phyloP scores from a whole-genome alignment of 106 monocot genomes.

The Agapanthus africanus region DNA sequence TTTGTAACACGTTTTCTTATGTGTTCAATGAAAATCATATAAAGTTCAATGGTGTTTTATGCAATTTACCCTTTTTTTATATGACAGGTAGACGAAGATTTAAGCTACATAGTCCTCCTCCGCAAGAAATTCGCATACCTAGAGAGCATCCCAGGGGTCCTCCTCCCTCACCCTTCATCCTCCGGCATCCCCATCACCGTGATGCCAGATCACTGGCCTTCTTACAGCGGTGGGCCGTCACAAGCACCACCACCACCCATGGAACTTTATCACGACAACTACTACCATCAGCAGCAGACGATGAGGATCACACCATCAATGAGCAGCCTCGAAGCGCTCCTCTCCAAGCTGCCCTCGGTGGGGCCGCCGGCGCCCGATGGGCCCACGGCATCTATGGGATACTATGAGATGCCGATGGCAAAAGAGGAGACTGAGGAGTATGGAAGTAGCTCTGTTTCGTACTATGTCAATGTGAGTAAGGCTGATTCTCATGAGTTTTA shows the following conservation, averaged over 20 bases:
- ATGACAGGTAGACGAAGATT: constrained; percentile 70
- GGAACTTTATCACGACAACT: constrained; percentile 40
- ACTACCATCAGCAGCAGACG: constrained; percentile 13
- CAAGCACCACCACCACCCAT: constrained; percentile 8
- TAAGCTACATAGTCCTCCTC: constrained; percentile 71
- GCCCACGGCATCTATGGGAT: constrained; percentile 6
- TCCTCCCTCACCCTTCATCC: constrained; percentile 91
- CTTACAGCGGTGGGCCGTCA: neutral
- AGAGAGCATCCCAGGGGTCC: constrained; percentile 94
- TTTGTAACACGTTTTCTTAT: too few species aligned
- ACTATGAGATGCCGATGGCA: constrained; percentile 31
- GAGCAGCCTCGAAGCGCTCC: constrained; percentile 90
- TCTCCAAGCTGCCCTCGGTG: constrained; percentile 87
- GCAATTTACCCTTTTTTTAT: neutral
- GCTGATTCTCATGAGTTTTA: neutral
- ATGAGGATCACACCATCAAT: constrained; percentile 76
- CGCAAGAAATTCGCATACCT: constrained; percentile 88
- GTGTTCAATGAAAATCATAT: too few species aligned
- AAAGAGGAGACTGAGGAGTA: constrained; percentile 34
- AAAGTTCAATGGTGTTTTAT: too few species aligned
- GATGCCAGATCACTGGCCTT: constrained; percentile 17
- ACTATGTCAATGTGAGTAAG: constrained; percentile 11
- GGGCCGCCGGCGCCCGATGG: constrained; percentile 14
- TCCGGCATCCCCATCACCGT: constrained; percentile 34
- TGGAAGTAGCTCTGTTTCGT: constrained; percentile 23